Conservation (phyloP, 1,139 yeast genomes). For the Geotrichum reessii region DNA sequence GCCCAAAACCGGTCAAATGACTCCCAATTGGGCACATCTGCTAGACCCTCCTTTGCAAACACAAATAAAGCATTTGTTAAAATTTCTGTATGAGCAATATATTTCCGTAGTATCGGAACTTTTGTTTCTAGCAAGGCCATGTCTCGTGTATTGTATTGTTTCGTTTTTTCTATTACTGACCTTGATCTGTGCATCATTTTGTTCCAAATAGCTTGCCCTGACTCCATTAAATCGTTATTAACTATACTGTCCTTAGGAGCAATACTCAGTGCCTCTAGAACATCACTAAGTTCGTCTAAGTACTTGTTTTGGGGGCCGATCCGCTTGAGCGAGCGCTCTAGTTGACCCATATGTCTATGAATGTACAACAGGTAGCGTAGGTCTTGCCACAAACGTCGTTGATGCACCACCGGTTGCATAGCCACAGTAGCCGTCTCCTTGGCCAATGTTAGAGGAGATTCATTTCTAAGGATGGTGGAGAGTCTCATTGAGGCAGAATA, state of each 20-base stretch:
- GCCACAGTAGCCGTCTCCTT: not conserved
- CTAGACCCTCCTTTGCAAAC: not conserved
- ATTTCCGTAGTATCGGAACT: not conserved
- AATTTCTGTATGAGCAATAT: not conserved
- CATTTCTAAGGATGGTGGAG: not conserved
- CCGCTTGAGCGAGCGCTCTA: not conserved
- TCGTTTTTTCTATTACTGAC: not conserved
- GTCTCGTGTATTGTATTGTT: not conserved
- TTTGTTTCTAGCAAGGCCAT: not conserved
- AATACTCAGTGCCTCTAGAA: not conserved
- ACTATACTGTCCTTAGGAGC: not conserved
- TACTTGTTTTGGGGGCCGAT: not conserved
- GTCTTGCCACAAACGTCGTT: not conserved
- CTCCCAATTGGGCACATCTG: not conserved
- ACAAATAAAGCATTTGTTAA: not conserved
- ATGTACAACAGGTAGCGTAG: not conserved
- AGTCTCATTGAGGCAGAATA: not conserved
- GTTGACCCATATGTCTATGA: not conserved
- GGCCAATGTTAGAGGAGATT: not conserved
- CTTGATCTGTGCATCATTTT: not conserved
- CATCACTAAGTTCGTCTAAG: not conserved
- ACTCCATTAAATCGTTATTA: not conserved
- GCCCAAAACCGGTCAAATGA: constrained; percentile 11
- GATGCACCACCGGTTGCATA: not conserved
- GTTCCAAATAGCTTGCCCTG: not conserved